A percentile compares a stretch with the other conserved stretches of the same genome.
Conservation (phyloP, 768 basidiomycete species). For the Agaricus bisporus region DNA sequence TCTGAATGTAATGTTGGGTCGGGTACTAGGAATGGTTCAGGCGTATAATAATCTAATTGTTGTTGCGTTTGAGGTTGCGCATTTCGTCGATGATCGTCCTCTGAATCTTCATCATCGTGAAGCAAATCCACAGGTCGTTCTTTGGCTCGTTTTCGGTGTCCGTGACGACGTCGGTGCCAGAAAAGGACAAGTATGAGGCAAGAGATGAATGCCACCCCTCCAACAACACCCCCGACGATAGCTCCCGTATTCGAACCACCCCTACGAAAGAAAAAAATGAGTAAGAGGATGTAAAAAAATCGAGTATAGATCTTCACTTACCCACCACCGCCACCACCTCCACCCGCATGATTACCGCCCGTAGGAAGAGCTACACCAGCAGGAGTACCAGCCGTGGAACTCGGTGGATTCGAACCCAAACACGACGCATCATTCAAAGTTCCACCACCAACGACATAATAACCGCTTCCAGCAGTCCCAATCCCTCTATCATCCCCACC, state of each 20-base stretch:
- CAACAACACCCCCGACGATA: constrained; percentile 48
- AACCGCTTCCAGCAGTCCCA: constrained; percentile 61
- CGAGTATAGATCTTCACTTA: constrained; percentile 10
- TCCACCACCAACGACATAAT: constrained; percentile 50
- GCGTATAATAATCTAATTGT: constrained; percentile 50
- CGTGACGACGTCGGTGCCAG: constrained; percentile 43
- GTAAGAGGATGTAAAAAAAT: too few relatives aligned
- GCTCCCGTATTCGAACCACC: constrained; percentile 34
- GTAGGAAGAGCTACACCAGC: constrained; percentile 73
- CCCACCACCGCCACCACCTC: constrained; percentile 18
- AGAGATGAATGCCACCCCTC: constrained; percentile 43
- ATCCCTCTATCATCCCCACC: constrained; percentile 63
- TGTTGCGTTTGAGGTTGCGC: constrained; percentile 45
- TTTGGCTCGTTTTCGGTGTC: constrained; percentile 31
- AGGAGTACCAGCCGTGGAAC: constrained; percentile 70
- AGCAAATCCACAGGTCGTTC: constrained; percentile 67
- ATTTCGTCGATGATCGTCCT: constrained; percentile 21
- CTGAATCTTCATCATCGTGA: constrained; percentile 48
- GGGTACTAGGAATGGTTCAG: constrained; percentile 70
- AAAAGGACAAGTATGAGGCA: constrained; percentile 36
- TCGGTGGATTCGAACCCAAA: constrained; percentile 55
- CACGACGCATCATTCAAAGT: constrained; percentile 46
- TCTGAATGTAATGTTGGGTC: constrained; percentile 46
- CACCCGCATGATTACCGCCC: constrained; percentile 28
- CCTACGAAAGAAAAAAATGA: background rate